A percentile compares a stretch with the other conserved stretches of the same genome.
phyloP scores from a whole-genome alignment of 2,329 filamentous ascomycete species.

The Aspergillus chevalieri region DNA sequence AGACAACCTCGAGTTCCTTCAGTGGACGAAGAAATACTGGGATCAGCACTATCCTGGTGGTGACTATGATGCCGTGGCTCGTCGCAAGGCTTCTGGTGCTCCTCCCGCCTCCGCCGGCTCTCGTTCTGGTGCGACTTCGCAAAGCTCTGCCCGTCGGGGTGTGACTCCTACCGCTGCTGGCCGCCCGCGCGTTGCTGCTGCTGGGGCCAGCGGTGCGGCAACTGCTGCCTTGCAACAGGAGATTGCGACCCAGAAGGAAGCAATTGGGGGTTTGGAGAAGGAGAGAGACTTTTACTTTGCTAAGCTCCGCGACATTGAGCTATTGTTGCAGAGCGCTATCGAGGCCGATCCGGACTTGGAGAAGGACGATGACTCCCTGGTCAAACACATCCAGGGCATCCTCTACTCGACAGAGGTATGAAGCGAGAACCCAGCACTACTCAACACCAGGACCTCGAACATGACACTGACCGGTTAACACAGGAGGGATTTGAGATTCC shows the following conservation, averaged over 20 bases:
- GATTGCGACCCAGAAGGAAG: constrained; percentile 86
- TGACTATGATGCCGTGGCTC: constrained; percentile 84
- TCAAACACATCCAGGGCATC: constrained; percentile 95
- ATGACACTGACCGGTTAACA: constrained; percentile 8
- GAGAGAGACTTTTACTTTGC: constrained; percentile 99
- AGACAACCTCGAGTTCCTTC: constrained; percentile 97
- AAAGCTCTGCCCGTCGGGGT: constrained; percentile 48
- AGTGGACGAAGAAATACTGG: constrained; percentile 96
- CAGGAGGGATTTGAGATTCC: constrained; percentile 30
- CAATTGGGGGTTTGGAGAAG: constrained; percentile 86
- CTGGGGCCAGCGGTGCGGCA: constrained; percentile 43
- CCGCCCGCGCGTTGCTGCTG: constrained; percentile 42
- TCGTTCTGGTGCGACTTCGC: constrained; percentile 44
- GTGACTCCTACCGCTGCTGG: constrained; percentile 56
- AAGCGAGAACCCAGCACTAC: neutral
- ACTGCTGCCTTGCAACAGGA: constrained; percentile 72
- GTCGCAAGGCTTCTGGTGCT: constrained; percentile 71
- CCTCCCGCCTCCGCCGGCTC: constrained; percentile 44
- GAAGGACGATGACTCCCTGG: constrained; percentile 82
- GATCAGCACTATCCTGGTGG: constrained; percentile 96
- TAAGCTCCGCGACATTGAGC: constrained; percentile 94
- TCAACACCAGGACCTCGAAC: neutral
- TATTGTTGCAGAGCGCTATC: constrained; percentile 85
- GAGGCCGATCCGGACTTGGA: constrained; percentile 90
- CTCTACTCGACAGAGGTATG: constrained; percentile 86